Evolutionary conservation across 345 rosid species (phyloP).

Genomic region (Euphorbia peplus): DNA sequence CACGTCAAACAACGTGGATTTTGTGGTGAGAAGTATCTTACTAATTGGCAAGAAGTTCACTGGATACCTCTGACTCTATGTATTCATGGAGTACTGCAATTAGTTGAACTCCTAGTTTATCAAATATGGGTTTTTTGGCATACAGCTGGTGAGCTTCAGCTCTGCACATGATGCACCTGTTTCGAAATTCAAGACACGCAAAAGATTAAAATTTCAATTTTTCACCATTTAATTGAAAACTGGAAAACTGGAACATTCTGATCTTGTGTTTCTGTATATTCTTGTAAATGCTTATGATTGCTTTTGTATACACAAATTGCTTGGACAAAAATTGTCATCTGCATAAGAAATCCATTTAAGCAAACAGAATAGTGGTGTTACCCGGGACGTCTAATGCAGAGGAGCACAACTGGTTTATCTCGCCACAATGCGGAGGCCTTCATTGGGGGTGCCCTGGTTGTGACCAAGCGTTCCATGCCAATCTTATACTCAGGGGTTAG

Average conservation of each 20-base stretch:
- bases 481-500: slow-evolving; percentile 54
- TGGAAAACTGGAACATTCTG: not conserved
- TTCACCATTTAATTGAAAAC: not conserved
- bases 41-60: slow-evolving; percentile 4
- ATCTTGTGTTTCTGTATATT: not conserved
- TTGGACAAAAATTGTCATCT: not conserved
- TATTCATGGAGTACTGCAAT: slow-evolving; percentile 62
- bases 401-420: slow-evolving; percentile 52
- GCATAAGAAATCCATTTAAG: not conserved
- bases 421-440: slow-evolving; percentile 59
- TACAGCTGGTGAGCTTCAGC: slow-evolving; percentile 71
- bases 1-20: slow-evolving; percentile 14
- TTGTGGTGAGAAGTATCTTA: not conserved
- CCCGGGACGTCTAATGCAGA: slow-evolving; percentile 67
- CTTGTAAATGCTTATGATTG: not conserved
- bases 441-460: slow-evolving; percentile 52
- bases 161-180: slow-evolving; percentile 74
- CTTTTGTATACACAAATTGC: not conserved
- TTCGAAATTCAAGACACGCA: slow-evolving; percentile 19
- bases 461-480: slow-evolving; percentile 53
- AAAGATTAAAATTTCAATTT: slow-evolving; percentile 3
- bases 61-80: slow-evolving; percentile 56
- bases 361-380: slow-evolving; percentile 22
- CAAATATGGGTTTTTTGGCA: slow-evolving; percentile 56
- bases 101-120: slow-evolving; percentile 55